Conservation (phyloP, 129 eudicot species). For the Silybum marianum region DNA sequence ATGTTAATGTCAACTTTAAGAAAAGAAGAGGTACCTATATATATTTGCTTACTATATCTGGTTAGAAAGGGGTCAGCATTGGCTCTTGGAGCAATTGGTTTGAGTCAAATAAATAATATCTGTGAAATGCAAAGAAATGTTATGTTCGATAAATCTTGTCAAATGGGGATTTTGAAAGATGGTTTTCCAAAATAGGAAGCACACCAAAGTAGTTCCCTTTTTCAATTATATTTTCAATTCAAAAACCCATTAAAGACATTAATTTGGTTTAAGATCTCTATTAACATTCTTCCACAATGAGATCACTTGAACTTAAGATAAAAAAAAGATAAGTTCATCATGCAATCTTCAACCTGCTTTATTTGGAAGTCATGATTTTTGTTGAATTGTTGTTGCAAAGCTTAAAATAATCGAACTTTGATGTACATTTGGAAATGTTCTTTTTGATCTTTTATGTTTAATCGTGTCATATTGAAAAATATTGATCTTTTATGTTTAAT, state of each 20-base stretch:
- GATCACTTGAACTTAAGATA: not conserved
- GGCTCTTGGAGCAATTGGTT: not conserved
- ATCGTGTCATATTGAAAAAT: no score
- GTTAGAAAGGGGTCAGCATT: not conserved
- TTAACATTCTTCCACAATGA: not conserved
- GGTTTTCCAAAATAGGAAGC: not conserved
- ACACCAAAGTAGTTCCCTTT: no score
- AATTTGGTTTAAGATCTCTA: no score
- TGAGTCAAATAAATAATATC: not conserved
- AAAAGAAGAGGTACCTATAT: not conserved
- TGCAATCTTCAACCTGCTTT: not conserved
- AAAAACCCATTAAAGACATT: no score
- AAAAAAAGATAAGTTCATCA: not conserved
- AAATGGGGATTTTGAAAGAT: not conserved
- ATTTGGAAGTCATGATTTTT: not conserved
- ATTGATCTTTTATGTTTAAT: no score
- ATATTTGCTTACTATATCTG: not conserved
- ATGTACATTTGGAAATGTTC: no score
- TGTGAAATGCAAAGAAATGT: not conserved
- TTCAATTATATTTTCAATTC: no score
- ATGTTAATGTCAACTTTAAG: not conserved
- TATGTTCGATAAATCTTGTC: no score
- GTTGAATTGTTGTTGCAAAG: not conserved
- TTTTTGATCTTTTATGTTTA: no score
- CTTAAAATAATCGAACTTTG: no score